These are phyloP conservation scores for Mrakia blollopis DNA, from an alignment of 768 basidiomycete species.

Conservation along the genomic window DNA sequence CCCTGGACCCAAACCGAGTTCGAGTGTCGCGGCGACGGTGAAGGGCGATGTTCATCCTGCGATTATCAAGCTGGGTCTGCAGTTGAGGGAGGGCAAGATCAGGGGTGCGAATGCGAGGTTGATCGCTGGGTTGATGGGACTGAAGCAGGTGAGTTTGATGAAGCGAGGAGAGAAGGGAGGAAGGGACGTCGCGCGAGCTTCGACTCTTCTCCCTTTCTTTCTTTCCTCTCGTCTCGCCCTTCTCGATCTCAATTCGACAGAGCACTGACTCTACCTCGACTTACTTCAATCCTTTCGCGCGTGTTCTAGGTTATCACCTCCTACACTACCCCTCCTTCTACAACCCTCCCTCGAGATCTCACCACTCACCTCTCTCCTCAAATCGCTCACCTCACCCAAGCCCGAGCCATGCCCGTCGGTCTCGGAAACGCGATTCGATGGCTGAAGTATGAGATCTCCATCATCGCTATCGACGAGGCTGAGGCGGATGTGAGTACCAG, in stretches of 20 bases:
- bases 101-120: constrained; percentile 93
- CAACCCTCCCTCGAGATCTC: constrained; percentile 80
- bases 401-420: constrained; percentile 83
- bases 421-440: constrained; percentile 94
- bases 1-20: constrained; percentile 20
- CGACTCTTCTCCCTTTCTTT: no score
- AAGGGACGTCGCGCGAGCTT: no score
- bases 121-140: constrained; percentile 82
- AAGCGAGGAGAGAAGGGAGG: background rate
- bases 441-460: constrained; percentile 90
- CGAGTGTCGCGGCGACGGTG: constrained; percentile 11
- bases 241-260: background rate
- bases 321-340: constrained; percentile 79
- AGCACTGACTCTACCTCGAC: background rate
- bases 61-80: constrained; percentile 75
- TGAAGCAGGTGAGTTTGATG: constrained; percentile 69
- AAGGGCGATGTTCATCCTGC: constrained; percentile 89
- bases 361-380: constrained; percentile 89
- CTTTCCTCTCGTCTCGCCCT: no score
- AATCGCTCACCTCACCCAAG: constrained; percentile 80
- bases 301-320: constrained; percentile 77
- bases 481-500: constrained; percentile 89
- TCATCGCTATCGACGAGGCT: constrained; percentile 83
- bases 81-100: constrained; percentile 87
- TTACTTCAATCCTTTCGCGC: background rate